phyloP scores from a whole-genome alignment of 2,329 filamentous ascomycete species.

The Metarhizium guizhouense region DNA sequence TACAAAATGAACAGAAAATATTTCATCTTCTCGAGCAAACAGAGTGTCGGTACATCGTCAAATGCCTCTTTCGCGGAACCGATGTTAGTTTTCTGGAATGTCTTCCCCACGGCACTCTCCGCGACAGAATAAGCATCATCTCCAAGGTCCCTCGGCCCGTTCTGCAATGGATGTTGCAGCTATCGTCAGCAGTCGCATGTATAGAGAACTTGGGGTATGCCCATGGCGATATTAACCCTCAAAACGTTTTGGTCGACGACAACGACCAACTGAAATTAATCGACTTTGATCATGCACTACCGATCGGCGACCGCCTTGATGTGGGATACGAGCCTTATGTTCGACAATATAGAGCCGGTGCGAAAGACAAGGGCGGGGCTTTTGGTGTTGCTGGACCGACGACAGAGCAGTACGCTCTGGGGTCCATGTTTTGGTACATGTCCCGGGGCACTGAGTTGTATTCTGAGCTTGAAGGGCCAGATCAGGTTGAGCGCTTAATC shows the following conservation, averaged over 20 bases:
- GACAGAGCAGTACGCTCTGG: conserved; percentile 13
- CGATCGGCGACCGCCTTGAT: conserved; percentile 6
- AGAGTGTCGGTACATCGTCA: conserved; percentile 7
- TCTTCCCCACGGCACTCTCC: conserved; percentile 8
- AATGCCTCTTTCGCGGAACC: conserved; percentile 5
- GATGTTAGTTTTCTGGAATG: conserved; percentile 12
- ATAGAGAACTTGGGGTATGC: conserved; percentile 10
- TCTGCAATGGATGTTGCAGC: conserved; percentile 10
- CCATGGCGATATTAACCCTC: conserved; percentile 12
- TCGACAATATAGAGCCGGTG: conserved; percentile 5
- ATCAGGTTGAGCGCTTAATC: conserved; percentile 7
- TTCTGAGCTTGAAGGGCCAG: conserved; percentile 8
- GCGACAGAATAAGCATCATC: conserved; percentile 7
- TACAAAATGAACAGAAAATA: conserved; percentile 10
- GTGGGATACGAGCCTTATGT: conserved; percentile 14
- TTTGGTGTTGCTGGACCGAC: conserved; percentile 8
- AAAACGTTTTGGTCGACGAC: conserved; percentile 11
- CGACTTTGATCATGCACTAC: conserved; percentile 11
- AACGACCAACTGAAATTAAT: conserved; percentile 11
- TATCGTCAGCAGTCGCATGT: conserved; percentile 7
- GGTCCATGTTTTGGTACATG: conserved; percentile 14
- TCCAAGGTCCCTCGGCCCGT: conserved; percentile 4
- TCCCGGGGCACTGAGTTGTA: conserved; percentile 9
- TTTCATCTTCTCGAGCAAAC: conserved; percentile 8
- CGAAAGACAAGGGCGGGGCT: neutral